Evolutionary conservation across 305 asterid genomes (phyloP), one percentile per base, ranked within the genome.

Genomic region (Rubia balearica): DNA sequence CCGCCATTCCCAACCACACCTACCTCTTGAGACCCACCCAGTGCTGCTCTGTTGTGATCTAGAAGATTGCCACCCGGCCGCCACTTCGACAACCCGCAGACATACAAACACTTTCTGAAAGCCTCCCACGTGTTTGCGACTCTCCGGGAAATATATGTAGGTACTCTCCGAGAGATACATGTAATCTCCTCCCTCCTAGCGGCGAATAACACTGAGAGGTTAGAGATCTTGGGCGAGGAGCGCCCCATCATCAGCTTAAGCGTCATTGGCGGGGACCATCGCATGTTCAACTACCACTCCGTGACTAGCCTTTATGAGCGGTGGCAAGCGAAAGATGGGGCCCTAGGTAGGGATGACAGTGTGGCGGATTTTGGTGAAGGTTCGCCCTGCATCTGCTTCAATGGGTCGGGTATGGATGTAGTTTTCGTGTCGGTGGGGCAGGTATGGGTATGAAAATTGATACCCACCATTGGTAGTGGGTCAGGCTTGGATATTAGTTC

Each of bases 191-290:
- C 93, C 6, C 84, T 88, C 27, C 97, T 96, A 0, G 96, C 96
- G 2, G 91, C 82, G 21, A 81, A 72, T 67, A 88, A n/a, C n/a
- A n/a, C n/a, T n/a, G n/a, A 90, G 79, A 74, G 96, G 10, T 76
- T 90, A 3, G 97, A 88, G 90, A 90, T 90, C 41, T 83, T 90
- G 0, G 97, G 88, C 62, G 96, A 90, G 7, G 93, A 88, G 75
- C 83, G 83, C 62, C 91, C 87, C 77, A 88, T 88, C 68, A 82
- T 88, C 75, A 84, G 97, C 81, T 90, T 88, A 80, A 83, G 97
- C 83, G 89, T 90, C 41, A 85, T 90, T n/a, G 97, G 91, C 0
- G 97, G 97, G 21, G 91, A 85, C 79, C 97, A 90, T 71, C 85
- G 96, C 22, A 64, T 90, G 27, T 90, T 76, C 3, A 90, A 88